Evolutionary conservation across 2,329 filamentous ascomycete genomes (phyloP).

Genomic region (Zymoseptoria tritici): DNA sequence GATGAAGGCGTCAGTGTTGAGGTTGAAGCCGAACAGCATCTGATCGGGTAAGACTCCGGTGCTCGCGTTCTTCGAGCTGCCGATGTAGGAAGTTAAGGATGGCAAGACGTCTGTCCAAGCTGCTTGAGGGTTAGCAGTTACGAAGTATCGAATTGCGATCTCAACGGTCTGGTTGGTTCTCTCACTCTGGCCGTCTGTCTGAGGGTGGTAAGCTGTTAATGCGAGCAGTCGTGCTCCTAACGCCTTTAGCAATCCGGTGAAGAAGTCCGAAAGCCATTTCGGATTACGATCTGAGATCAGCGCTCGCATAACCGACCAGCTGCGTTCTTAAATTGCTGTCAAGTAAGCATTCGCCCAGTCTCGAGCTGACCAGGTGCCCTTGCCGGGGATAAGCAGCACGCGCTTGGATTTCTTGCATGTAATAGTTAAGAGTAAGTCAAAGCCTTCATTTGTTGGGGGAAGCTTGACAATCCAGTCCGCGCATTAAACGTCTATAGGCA

Average conservation of each 20-base stretch:
- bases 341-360: slow-evolving; percentile 1
- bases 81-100: not conserved
- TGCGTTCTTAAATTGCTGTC: not conserved
- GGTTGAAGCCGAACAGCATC: not conserved
- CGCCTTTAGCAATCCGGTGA: not conserved
- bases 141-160: slow-evolving; percentile 7
- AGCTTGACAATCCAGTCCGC: no score
- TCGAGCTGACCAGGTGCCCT: not conserved
- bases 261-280: slow-evolving; percentile 1
- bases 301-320: not conserved
- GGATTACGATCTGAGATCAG: slow-evolving; percentile 3
- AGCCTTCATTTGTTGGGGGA: no score
- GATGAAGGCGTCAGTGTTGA: not conserved
- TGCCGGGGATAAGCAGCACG: not conserved
- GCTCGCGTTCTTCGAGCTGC: not conserved
- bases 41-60: not conserved
- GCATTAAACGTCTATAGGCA: no score
- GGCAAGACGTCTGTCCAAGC: not conserved
- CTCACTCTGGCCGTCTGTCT: slow-evolving; percentile 1
- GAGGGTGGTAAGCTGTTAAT: slow-evolving; percentile 2
- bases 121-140: not conserved
- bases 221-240: not conserved
- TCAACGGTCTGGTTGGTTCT: slow-evolving; percentile 5
- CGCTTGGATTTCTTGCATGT: not conserved
- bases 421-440: not conserved